These are phyloP conservation scores for Pleurotus djamor DNA, from an alignment of 768 basidiomycete species.

Conservation along the genomic window DNA sequence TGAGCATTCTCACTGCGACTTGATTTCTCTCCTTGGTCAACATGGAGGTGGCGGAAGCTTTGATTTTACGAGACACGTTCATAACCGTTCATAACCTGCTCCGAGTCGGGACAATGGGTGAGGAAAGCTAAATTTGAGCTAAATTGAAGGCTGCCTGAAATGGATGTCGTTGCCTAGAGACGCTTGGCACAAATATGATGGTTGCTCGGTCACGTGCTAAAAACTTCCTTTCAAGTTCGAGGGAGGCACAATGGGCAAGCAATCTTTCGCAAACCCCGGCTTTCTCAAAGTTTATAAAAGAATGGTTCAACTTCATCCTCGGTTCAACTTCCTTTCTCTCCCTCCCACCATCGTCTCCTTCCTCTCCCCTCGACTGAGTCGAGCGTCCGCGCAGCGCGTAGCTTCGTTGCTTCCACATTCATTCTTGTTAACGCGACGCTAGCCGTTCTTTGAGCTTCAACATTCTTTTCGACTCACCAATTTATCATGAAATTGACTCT, in stretches of 20 bases:
- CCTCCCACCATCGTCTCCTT: neutral
- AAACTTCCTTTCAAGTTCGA: neutral
- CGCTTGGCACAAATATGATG: neutral
- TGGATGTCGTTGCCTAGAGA: neutral
- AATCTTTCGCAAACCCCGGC: neutral
- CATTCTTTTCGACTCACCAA: neutral
- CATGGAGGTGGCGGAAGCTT: no score
- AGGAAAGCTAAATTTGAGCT: neutral
- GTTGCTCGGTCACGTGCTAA: conserved; percentile 1
- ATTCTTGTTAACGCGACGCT: neutral
- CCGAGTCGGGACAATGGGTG: no score
- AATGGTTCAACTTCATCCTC: neutral
- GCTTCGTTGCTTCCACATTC: neutral
- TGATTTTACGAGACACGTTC: no score
- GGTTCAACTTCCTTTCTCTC: neutral
- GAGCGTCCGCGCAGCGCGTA: conserved; percentile 2
- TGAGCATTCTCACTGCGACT: no score
- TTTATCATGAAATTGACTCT: neutral
- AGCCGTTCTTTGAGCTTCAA: neutral
- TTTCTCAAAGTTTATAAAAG: neutral
- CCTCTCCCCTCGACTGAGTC: conserved; percentile 5
- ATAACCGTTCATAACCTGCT: no score
- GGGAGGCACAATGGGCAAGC: neutral
- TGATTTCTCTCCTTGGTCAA: no score
- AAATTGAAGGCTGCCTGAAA: neutral